Evolutionary conservation across 2,329 filamentous ascomycete genomes (phyloP).

Genomic region (Fusarium sp.): DNA sequence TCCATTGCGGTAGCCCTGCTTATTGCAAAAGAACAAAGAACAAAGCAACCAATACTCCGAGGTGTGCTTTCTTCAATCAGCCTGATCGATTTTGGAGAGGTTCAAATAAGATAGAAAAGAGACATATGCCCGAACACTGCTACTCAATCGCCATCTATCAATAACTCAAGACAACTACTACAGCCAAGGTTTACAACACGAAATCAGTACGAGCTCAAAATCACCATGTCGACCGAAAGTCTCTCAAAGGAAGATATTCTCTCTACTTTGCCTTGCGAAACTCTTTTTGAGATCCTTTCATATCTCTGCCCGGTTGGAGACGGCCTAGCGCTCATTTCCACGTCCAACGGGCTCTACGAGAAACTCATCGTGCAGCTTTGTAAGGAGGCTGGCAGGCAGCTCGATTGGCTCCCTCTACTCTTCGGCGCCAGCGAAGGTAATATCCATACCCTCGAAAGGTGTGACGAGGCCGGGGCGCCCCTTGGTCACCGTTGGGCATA

Average conservation of each 20-base stretch:
- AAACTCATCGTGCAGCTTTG: neutral
- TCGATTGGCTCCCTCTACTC: neutral
- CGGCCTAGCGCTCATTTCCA: neutral
- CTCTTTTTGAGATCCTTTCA: neutral
- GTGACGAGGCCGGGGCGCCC: neutral
- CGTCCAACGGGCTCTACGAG: neutral
- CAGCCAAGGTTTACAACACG: neutral
- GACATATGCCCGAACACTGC: neutral
- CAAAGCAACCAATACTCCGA: neutral
- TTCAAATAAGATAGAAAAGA: neutral
- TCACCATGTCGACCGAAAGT: neutral
- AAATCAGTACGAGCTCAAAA: neutral
- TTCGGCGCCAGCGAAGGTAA: neutral
- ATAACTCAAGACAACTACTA: neutral
- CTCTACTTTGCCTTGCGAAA: neutral
- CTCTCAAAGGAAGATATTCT: neutral
- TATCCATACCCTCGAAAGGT: neutral
- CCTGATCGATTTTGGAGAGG: neutral
- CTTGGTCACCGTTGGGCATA: neutral
- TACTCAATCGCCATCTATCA: neutral
- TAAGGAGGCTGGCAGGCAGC: neutral
- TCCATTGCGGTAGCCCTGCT: neutral
- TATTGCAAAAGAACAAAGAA: neutral
- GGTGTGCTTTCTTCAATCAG: neutral
- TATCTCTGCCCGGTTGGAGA: neutral